phyloP scores from a whole-genome alignment of 2,329 filamentous ascomycete genomes.

The Aspergillus novofumigatus region DNA sequence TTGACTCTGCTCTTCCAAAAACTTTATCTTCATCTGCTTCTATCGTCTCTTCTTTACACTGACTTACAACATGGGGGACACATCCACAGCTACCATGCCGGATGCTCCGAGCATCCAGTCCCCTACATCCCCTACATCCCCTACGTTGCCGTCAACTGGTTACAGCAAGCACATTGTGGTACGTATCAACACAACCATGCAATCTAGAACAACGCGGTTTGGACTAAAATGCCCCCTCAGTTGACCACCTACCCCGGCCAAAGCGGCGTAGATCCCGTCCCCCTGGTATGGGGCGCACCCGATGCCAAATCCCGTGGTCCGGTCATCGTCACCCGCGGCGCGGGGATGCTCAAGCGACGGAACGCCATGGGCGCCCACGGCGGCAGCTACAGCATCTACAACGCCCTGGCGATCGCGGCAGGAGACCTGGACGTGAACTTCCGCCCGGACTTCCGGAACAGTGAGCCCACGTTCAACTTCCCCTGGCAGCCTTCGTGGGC shows the following conservation, averaged over 20 bases:
- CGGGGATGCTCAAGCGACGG: constrained; percentile 29
- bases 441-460: constrained; percentile 74
- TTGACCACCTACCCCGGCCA: constrained; percentile 87
- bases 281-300: constrained; percentile 78
- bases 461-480: constrained; percentile 84
- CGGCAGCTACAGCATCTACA: constrained; percentile 94
- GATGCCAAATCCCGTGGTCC: constrained; percentile 75
- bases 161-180: constrained; percentile 36
- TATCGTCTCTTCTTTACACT: not conserved
- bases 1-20: not conserved
- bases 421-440: constrained; percentile 83
- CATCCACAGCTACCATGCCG: constrained; percentile 9
- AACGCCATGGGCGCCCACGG: constrained; percentile 68
- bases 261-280: constrained; percentile 86
- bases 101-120: constrained; percentile 17
- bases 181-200: constrained; percentile 5
- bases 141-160: constrained; percentile 18
- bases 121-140: not conserved
- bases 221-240: constrained; percentile 17
- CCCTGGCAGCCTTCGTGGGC: constrained; percentile 88
- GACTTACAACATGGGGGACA: constrained; percentile 18
- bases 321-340: constrained; percentile 65
- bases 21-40: not conserved
- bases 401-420: constrained; percentile 86
- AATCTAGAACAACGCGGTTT: not conserved